Conservation (phyloP, 2,329 filamentous ascomycete genomes). For the Ascochyta rabiei region DNA sequence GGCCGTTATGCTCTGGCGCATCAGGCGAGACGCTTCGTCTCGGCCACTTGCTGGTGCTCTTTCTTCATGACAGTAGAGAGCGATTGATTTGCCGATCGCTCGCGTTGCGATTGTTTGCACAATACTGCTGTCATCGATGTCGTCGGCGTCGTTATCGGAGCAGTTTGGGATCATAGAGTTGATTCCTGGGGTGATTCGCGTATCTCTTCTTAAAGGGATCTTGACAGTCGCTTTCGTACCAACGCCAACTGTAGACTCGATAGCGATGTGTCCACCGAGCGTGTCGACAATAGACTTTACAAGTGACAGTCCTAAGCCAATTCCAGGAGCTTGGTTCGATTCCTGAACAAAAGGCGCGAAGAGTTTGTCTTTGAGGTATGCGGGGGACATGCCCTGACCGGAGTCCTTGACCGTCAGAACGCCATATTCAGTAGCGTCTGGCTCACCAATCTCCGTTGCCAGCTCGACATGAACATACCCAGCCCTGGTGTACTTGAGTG, state of each 20-base stretch:
- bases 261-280: constrained; percentile 23
- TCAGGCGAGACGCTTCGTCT: constrained; percentile 5
- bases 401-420: constrained; percentile 39
- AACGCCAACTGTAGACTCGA: constrained; percentile 11
- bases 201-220: constrained; percentile 8
- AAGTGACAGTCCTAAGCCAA: constrained; percentile 30
- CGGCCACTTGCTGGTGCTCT: not conserved
- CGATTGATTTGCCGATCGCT: not conserved
- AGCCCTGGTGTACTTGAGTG: constrained; percentile 27
- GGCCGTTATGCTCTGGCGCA: constrained; percentile 5
- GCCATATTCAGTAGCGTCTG: constrained; percentile 36
- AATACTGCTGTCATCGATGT: not conserved
- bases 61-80: not conserved
- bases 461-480: constrained; percentile 23
- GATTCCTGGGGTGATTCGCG: not conserved
- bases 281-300: constrained; percentile 25
- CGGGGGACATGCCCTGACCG: constrained; percentile 28
- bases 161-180: not conserved
- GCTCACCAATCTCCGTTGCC: constrained; percentile 52
- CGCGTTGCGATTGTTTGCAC: not conserved
- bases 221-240: constrained; percentile 13
- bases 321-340: constrained; percentile 23
- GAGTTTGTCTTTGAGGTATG: constrained; percentile 26
- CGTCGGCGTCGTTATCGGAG: too few species aligned
- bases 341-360: constrained; percentile 32